A percentile compares a stretch with the other conserved stretches of the same genome.
Evolutionary conservation across 108 stramenopile species (phyloP).

Genomic region (Pseudonitzschia multiseries): DNA sequence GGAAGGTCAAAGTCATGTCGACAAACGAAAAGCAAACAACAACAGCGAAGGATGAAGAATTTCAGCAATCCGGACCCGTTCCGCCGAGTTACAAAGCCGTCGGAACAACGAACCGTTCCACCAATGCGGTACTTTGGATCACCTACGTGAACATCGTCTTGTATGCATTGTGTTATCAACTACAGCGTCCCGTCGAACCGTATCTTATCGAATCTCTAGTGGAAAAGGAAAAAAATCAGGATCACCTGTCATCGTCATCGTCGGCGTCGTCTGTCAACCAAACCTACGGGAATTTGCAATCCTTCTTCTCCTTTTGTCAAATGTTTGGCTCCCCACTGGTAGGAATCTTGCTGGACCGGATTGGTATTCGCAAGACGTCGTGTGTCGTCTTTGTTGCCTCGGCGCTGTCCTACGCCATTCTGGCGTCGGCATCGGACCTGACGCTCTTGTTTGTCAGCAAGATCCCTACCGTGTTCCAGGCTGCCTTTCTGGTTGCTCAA

Average conservation of each 20-base stretch:
- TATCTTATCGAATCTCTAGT: conserved; percentile 63
- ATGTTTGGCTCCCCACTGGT: conserved; percentile 70
- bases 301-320: conserved; percentile 71
- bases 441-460: conserved; percentile 60
- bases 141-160: conserved; percentile 76
- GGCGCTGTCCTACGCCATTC: conserved; percentile 60
- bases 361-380: conserved; percentile 58
- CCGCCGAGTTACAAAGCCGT: neutral
- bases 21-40: neutral
- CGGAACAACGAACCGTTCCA: neutral
- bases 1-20: neutral
- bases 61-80: neutral
- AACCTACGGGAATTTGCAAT: conserved; percentile 71
- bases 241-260: conserved; percentile 15
- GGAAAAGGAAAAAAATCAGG: conserved; percentile 26
- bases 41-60: neutral
- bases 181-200: conserved; percentile 81
- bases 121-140: conserved; percentile 35
- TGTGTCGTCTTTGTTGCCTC: conserved; percentile 62
- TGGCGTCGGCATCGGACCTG: conserved; percentile 54
- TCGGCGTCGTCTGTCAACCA: conserved; percentile 23
- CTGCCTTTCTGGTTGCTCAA: conserved; percentile 80
- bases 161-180: conserved; percentile 74
- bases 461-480: conserved; percentile 68
- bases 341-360: conserved; percentile 62